Percentiles rank a stretch among this genome's conserved stretches.
Conservation (phyloP, 208 protist species). For the Trypanosoma boissoni region DNA sequence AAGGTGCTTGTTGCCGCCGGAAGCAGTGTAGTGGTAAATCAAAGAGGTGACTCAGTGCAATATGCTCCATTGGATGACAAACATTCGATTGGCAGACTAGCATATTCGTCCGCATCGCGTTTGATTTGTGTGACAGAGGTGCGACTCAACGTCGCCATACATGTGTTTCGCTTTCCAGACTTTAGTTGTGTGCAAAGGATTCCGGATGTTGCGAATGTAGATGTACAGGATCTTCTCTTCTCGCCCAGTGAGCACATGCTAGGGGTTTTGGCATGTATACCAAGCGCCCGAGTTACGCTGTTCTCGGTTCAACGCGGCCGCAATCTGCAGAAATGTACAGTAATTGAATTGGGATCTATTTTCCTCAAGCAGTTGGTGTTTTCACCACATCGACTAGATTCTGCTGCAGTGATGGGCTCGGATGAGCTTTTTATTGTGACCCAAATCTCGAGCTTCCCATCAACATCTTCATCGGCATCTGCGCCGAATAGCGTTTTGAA, state of each 20-base stretch:
- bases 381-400: constrained; percentile 17
- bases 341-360: constrained; percentile 10
- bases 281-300: constrained; percentile 32
- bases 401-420: constrained; percentile 20
- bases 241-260: constrained; percentile 46
- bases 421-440: constrained; percentile 22
- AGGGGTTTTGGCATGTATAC: constrained; percentile 45
- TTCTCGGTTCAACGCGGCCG: constrained; percentile 24
- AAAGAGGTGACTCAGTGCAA: constrained; percentile 28
- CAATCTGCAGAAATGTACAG: constrained; percentile 14
- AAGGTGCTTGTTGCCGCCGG: constrained; percentile 41
- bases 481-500: constrained; percentile 7
- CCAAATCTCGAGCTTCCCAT: constrained; percentile 2
- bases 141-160: constrained; percentile 44
- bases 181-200: constrained; percentile 36
- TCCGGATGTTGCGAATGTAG: constrained; percentile 39
- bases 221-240: constrained; percentile 50
- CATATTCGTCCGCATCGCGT: constrained; percentile 21
- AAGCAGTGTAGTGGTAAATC: constrained; percentile 36
- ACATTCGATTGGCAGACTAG: constrained; percentile 51
- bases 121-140: constrained; percentile 60
- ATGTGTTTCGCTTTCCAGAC: constrained; percentile 50
- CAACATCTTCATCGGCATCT: not conserved
- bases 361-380: constrained; percentile 27
- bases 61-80: constrained; percentile 52